A percentile compares a stretch with the other conserved stretches of the same genome.
phyloP scores from a whole-genome alignment of 805 yeast species.

The Lachancea fermentati region DNA sequence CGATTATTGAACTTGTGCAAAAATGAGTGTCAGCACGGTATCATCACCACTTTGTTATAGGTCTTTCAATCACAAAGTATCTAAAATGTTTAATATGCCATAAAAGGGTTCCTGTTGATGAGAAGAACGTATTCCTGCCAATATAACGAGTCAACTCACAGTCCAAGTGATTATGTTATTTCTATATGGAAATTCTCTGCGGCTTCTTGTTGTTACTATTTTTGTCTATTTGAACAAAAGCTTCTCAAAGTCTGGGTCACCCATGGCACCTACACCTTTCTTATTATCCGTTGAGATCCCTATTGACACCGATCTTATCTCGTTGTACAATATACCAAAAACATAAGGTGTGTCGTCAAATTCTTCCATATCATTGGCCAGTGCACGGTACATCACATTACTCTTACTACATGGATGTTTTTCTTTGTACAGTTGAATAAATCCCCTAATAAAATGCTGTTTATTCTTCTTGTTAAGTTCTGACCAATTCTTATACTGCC shows the following conservation, averaged over 20 bases:
- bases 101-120: too few relatives aligned
- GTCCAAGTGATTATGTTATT: too few relatives aligned
- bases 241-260: constrained; percentile 19
- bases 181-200: background rate
- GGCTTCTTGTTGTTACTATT: background rate
- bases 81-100: too few relatives aligned
- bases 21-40: too few relatives aligned
- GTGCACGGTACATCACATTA: constrained; percentile 31
- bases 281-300: constrained; percentile 19
- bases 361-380: constrained; percentile 35
- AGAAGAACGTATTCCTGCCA: too few relatives aligned
- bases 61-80: too few relatives aligned
- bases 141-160: background rate
- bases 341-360: constrained; percentile 34
- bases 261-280: constrained; percentile 19
- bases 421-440: constrained; percentile 29
- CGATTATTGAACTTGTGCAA: too few relatives aligned
- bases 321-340: constrained; percentile 37
- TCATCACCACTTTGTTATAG: too few relatives aligned
- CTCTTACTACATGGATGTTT: constrained; percentile 34
- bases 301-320: constrained; percentile 22
- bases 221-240: background rate
- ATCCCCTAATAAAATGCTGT: constrained; percentile 26
- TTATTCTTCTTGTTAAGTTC: constrained; percentile 23
- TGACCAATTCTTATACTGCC: constrained; percentile 29